phyloP scores from a whole-genome alignment of 148 eudicot species.

The Rhododendron griersonianum region DNA sequence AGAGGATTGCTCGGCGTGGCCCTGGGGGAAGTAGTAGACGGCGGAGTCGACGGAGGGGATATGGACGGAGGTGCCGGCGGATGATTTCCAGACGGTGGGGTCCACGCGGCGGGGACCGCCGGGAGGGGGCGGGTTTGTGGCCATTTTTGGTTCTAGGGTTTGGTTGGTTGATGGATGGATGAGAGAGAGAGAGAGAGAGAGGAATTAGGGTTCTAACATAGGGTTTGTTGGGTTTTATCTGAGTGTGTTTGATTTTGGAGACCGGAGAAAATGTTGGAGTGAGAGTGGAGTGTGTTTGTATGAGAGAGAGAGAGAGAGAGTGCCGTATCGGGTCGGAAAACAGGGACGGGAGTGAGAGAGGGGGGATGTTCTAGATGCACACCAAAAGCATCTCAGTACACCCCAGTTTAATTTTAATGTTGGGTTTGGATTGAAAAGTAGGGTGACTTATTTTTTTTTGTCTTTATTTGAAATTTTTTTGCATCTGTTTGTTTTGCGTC shows the following conservation, averaged over 20 bases:
- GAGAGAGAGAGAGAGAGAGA: not conserved
- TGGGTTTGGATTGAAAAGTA: too few species aligned
- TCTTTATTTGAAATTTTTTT: too few species aligned
- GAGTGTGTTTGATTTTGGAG: not conserved
- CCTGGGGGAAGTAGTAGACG: conserved; percentile 85
- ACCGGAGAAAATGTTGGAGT: not conserved
- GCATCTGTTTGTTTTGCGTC: too few species aligned
- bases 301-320: not conserved
- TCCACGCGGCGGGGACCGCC: not conserved
- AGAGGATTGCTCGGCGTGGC: conserved; percentile 61
- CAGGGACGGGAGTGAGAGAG: not conserved
- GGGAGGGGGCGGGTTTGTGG: not conserved
- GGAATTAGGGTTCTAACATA: conserved; percentile 2
- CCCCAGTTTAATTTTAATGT: not conserved
- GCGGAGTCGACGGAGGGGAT: conserved; percentile 36
- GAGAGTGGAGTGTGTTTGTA: not conserved
- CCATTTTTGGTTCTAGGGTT: conserved; percentile 4
- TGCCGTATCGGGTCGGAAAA: conserved; percentile 6
- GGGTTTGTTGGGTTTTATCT: not conserved
- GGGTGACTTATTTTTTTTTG: too few species aligned
- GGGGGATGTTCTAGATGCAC: not conserved
- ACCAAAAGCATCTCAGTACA: not conserved
- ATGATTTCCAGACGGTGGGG: conserved; percentile 45
- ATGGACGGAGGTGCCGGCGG: conserved; percentile 53
- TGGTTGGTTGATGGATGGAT: not conserved